Base-by-base conservation (phyloP, 306 rosid species). In the Calophaca sinica region DNA sequence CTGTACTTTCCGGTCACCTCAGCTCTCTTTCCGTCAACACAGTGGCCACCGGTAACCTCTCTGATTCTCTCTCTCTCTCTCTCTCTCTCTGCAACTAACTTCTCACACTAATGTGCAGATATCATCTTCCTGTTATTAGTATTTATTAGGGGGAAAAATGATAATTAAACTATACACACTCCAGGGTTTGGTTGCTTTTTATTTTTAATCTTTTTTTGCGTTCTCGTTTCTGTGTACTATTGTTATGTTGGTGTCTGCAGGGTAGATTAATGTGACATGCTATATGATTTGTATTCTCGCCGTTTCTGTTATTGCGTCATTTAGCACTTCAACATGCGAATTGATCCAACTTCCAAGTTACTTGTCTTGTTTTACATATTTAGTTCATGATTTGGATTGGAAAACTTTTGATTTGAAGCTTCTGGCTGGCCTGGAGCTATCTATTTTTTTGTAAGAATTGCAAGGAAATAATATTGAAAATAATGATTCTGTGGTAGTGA, bases 11-110 rank as follows among this genome's bases (percentile, higher is more conserved):
- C 69, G 69, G 36, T 63, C 69, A 63, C 62, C 62, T 49, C 51
- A 35, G 8, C 45, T 58, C 52, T 48, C 60, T 44, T 57, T 51
- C 74, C 75, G 60, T 67, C 59, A 44, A 53, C 66, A 50, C 58
- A 14, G 68, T 15, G 10, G 9, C 66, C 74, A 45, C 68, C 68
- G 75, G 74, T 67, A 55, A 76, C 36, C 75, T 42, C 50, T 60
- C 4, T 62, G 8, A 20, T 20, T 20, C 26, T 20, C 26, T 20
- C 57, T 51, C 64, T 55, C 45, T 13, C 51, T 20, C 26, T 20
- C 26, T 20, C 57, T 51, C 64, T 55, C 45, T 13, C 51, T 32
- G 41, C 29, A 68, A 48, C 45, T 13, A 29, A 5, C 33, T 46
- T 62, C 45, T 54, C 42, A 33, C 9, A 15, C 60, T 9, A 9